Percentiles rank a stretch among this genome's conserved stretches.
These are phyloP conservation scores for Plicaturopsis crispa DNA, from an alignment of 768 basidiomycete species.

Conservation along the genomic window DNA sequence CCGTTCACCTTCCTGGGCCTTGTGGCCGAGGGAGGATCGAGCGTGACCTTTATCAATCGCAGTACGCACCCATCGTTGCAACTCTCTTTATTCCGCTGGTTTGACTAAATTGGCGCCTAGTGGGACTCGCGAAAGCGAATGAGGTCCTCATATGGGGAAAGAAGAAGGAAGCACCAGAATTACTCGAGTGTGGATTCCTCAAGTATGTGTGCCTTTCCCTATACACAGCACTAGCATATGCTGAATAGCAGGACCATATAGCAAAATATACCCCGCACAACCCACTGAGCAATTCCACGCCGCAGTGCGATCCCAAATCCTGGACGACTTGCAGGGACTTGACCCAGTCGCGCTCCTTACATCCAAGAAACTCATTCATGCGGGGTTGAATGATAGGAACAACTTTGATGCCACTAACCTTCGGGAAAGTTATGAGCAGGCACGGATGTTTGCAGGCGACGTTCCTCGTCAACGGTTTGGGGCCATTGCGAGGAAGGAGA, in stretches of 20 bases:
- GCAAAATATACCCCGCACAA: slow-evolving; percentile 53
- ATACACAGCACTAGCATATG: background rate
- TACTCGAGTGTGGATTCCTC: slow-evolving; percentile 54
- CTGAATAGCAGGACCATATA: slow-evolving; percentile 14
- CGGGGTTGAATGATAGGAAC: slow-evolving; percentile 54
- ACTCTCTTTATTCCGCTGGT: slow-evolving; percentile 1
- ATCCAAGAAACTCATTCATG: slow-evolving; percentile 46
- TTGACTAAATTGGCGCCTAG: slow-evolving; percentile 22
- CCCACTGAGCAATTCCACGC: slow-evolving; percentile 44
- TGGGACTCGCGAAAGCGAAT: slow-evolving; percentile 64
- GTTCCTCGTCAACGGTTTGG: slow-evolving; percentile 45
- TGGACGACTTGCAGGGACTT: slow-evolving; percentile 49
- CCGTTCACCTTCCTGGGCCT: slow-evolving; percentile 68
- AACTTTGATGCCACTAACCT: slow-evolving; percentile 57
- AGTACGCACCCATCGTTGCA: slow-evolving; percentile 26
- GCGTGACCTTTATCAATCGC: slow-evolving; percentile 59
- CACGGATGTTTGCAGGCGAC: slow-evolving; percentile 55
- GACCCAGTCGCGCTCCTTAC: slow-evolving; percentile 45
- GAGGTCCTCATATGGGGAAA: slow-evolving; percentile 67
- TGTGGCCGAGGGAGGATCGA: slow-evolving; percentile 61
- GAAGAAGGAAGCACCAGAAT: slow-evolving; percentile 51
- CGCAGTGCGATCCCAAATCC: slow-evolving; percentile 39
- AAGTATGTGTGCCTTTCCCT: slow-evolving; percentile 37
- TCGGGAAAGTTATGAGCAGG: slow-evolving; percentile 65
- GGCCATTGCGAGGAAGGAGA: slow-evolving; percentile 53